Conservation (phyloP, 2,329 filamentous ascomycete species). For the Elsinoe arachidis region DNA sequence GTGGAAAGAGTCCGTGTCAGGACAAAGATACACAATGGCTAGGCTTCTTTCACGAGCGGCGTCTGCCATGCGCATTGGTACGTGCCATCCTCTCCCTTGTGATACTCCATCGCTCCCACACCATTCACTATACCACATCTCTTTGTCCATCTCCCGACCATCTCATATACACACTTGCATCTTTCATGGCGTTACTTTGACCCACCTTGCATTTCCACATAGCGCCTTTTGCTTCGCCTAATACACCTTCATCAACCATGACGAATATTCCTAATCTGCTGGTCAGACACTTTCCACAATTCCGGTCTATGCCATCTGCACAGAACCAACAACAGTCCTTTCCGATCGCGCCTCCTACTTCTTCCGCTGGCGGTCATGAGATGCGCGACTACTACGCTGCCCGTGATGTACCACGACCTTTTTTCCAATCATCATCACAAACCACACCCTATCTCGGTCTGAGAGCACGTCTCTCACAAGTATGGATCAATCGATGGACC, state of each 20-base stretch:
- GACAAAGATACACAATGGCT: slow-evolving; percentile 24
- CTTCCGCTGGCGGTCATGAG: slow-evolving; percentile 54
- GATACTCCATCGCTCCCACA: neutral
- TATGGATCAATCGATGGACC: slow-evolving; percentile 98
- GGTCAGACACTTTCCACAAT: slow-evolving; percentile 17
- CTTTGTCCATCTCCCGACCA: slow-evolving; percentile 24
- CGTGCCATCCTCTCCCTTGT: neutral
- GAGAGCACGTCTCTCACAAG: slow-evolving; percentile 79
- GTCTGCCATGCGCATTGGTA: slow-evolving; percentile 9
- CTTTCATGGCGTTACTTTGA: slow-evolving; percentile 20
- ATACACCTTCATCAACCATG: neutral
- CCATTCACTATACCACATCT: slow-evolving; percentile 11
- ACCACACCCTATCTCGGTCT: slow-evolving; percentile 87
- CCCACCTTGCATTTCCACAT: slow-evolving; percentile 9
- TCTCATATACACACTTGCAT: slow-evolving; percentile 17
- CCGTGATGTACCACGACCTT: slow-evolving; percentile 49
- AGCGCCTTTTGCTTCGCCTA: neutral
- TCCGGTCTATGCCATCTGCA: slow-evolving; percentile 38
- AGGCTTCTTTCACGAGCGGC: slow-evolving; percentile 19
- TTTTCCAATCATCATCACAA: slow-evolving; percentile 26
- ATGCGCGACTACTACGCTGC: slow-evolving; percentile 52
- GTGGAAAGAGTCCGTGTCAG: slow-evolving; percentile 18
- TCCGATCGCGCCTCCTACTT: slow-evolving; percentile 48
- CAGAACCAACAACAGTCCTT: slow-evolving; percentile 46
- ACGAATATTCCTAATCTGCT: slow-evolving; percentile 15